phyloP scores from a whole-genome alignment of 1,139 yeast species.

The Nematodospora anomalae region DNA sequence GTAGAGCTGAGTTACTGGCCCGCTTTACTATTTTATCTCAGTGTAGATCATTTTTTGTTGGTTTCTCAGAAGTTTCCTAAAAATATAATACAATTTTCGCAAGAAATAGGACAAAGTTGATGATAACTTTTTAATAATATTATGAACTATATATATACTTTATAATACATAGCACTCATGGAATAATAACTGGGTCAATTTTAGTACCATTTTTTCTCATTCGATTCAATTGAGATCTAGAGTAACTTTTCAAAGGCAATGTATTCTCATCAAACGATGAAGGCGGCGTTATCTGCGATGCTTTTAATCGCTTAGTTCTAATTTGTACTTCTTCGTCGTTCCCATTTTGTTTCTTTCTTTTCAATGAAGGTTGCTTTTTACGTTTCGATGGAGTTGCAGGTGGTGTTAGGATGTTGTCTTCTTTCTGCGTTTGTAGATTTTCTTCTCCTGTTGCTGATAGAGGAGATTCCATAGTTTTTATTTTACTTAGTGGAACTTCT shows the following conservation, averaged over 20 bases:
- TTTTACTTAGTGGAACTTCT: constrained; percentile 13
- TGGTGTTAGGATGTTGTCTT: constrained; percentile 22
- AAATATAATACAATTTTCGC: too few species aligned
- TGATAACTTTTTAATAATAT: too few species aligned
- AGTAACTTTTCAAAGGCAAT: constrained; percentile 7
- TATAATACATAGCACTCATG: not conserved
- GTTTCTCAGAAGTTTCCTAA: too few species aligned
- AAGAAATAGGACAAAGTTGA: too few species aligned
- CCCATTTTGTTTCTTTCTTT: constrained; percentile 17
- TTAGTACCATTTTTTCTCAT: not conserved
- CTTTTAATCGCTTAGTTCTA: constrained; percentile 1
- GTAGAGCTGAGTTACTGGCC: too few species aligned
- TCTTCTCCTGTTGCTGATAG: constrained; percentile 1
- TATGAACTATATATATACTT: not conserved
- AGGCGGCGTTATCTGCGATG: constrained; percentile 4
- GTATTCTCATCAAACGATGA: constrained; percentile 6
- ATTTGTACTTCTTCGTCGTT: not conserved
- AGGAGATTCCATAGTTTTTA: constrained; percentile 4
- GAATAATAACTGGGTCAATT: not conserved
- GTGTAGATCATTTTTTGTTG: too few species aligned
- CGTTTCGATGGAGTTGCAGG: constrained; percentile 23
- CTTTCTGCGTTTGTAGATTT: constrained; percentile 2
- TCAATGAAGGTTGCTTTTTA: constrained; percentile 18
- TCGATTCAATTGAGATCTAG: constrained; percentile 9
- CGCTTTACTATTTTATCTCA: too few species aligned